Base-by-base conservation (phyloP, 2,329 filamentous ascomycete species). In the Colletotrichum sp. region DNA sequence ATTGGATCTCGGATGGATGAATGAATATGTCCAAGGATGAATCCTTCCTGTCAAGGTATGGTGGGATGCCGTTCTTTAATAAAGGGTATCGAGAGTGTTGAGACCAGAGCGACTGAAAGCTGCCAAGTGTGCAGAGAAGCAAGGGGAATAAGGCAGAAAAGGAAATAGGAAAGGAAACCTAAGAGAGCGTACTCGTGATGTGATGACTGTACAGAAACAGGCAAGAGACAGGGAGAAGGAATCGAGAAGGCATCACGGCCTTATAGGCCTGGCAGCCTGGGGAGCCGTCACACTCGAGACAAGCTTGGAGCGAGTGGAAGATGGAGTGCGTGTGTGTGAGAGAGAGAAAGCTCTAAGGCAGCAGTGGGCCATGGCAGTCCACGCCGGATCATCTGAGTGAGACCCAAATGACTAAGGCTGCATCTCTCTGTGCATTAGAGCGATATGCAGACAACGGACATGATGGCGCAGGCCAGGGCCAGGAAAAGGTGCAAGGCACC, bases 251-350 rank as follows among this genome's bases (percentile, higher is more conserved):
- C 84, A 89, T 89, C 86, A 86, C 81, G 89, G 87, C 89, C 89
- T 91, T 91, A 90, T 91, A 91, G 83, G 77, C 80, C 82, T 83
- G 84, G 80, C 79, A 86, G 84, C 84, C 85, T 86, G 82, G 82
- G 82, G 65, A 72, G 63, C 72, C 78, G 78, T 77, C 78, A 79
- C 80, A 78, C 80, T 79, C 77, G 79, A 81, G 80, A 81, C 71
- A 79, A 82, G 55, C 24, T 76, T 44, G 80, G 81, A 80, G 78
- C 78, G 77, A 39, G 66, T 60, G 52, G n/a, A 39, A 64, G 32
- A 36, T 32, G n/a, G 12, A 44, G 30, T 80, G 79, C 76, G 26
- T 79, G 81, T 80, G 26, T 79, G 81, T 80, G 77, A 78, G 77
- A 68, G 44, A 57, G 52, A 70, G 24, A 59, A 18, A 49, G 44